These are phyloP conservation scores for Coemansia sp. DNA, from an alignment of 192 early-diverging fungal species.

Conservation along the genomic window DNA sequence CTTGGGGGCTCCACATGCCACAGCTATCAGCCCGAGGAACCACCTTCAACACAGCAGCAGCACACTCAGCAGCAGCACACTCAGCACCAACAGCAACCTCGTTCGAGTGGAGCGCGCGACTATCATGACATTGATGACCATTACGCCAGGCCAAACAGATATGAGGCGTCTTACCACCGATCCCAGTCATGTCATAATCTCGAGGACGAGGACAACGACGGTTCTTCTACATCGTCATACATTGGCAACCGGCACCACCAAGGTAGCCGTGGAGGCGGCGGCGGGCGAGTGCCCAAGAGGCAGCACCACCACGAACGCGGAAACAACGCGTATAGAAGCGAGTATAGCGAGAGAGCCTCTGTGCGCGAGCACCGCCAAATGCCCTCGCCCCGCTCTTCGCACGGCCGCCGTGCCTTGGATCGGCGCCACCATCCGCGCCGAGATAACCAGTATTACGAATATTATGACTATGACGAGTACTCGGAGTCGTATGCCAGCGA, in stretches of 20 bases:
- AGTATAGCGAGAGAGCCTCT: slow-evolving; percentile 7
- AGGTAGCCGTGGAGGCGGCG: not conserved
- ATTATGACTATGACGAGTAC: slow-evolving; percentile 33
- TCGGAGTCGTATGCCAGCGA: slow-evolving; percentile 28
- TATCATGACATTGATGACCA: slow-evolving; percentile 6
- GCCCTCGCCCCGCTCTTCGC: slow-evolving; percentile 6
- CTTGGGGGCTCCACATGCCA: slow-evolving; percentile 40
- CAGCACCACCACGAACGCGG: slow-evolving; percentile 6
- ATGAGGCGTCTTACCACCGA: not conserved
- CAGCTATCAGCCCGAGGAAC: slow-evolving; percentile 34
- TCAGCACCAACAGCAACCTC: not conserved
- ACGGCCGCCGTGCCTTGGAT: slow-evolving; percentile 8
- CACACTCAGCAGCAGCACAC: slow-evolving; percentile 6
- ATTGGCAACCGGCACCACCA: slow-evolving; percentile 6
- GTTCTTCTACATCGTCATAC: slow-evolving; percentile 15
- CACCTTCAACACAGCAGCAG: slow-evolving; percentile 1
- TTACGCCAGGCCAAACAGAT: not conserved
- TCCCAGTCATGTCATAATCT: slow-evolving; percentile 11
- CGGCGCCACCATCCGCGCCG: slow-evolving; percentile 5
- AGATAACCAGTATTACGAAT: slow-evolving; percentile 18
- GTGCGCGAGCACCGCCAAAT: slow-evolving; percentile 24
- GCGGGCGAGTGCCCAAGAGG: slow-evolving; percentile 3
- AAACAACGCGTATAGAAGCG: slow-evolving; percentile 10
- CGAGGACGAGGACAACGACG: slow-evolving; percentile 5
- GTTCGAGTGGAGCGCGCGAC: slow-evolving; percentile 3